phyloP scores from a whole-genome alignment of 1,139 yeast species.

The Torulaspora globosa region DNA sequence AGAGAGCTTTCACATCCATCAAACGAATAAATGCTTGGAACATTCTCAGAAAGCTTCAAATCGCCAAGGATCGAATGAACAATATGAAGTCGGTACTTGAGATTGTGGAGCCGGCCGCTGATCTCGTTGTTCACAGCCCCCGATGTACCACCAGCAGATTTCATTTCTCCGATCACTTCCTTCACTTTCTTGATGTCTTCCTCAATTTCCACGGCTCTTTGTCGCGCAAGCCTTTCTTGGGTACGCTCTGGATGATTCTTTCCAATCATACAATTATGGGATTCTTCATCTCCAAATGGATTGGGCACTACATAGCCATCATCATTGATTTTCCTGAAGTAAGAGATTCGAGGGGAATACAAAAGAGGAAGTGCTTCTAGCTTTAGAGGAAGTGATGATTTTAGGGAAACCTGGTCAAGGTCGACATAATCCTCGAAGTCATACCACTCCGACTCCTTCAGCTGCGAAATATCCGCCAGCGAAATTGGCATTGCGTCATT shows the following conservation, averaged over 20 bases:
- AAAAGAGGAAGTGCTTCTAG: constrained; percentile 62
- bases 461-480: constrained; percentile 8
- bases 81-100: constrained; percentile 40
- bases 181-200: constrained; percentile 33
- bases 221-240: constrained; percentile 44
- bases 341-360: constrained; percentile 69
- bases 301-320: constrained; percentile 48
- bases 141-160: not conserved
- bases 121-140: constrained; percentile 21
- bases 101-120: constrained; percentile 37
- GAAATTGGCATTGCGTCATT: constrained; percentile 11
- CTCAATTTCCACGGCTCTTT: constrained; percentile 44
- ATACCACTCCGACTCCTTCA: constrained; percentile 57
- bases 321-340: constrained; percentile 61
- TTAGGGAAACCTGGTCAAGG: constrained; percentile 51
- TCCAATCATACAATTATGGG: constrained; percentile 66
- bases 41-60: constrained; percentile 33
- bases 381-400: constrained; percentile 49
- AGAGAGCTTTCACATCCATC: constrained; percentile 17
- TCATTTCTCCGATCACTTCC: constrained; percentile 9
- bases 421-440: constrained; percentile 78
- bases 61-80: constrained; percentile 38
- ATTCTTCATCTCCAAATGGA: constrained; percentile 65
- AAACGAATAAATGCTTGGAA: constrained; percentile 29
- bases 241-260: constrained; percentile 51